Evolutionary conservation across 768 basidiomycete species (phyloP), one percentile per base, ranked within the genome.

Genomic region (Agrocybe chaxingu): DNA sequence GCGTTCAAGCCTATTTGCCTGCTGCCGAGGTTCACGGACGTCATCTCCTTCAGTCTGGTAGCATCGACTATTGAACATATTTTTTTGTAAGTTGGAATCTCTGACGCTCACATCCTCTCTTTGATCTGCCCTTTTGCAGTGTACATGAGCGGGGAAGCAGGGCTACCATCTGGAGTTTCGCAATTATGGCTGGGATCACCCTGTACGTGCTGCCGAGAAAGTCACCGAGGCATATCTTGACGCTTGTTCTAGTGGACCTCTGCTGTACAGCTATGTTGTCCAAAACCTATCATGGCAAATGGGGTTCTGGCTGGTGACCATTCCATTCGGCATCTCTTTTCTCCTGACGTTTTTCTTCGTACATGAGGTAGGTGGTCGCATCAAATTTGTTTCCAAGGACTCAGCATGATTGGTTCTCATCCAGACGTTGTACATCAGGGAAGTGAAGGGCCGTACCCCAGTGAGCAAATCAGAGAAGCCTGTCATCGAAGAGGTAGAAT

Each of bases 251-350:
- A 70, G 73, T 13, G 71, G 73, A 0, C 73, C 74, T 0, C 57
- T 76, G 36, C 62, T 77, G n/a, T 75, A 73, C 54, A 73, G 75
- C 51, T 74, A 73, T 55, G 73, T 76, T n/a, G 68, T 75, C 10
- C 66, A 72, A 47, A 72, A 73, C 50, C 45, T 70, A 29, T 66
- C 73, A 2, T 71, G 73, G 71, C 66, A 73, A 45, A 70, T 70
- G 68, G 71, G 72, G 12, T 77, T 76, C 57, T 77, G 75, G 75
- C 71, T 75, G 51, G 69, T 76, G n/a, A 65, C 66, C 24, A 76
- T 76, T 40, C 67, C 70, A 1, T 60, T 74, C 13, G 73, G 74
- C 7, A 49, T 76, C 8, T 60, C 61, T 4, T 55, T 71, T 10
- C 40, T 73, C n/a, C 48, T 66, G 6, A 66, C 75, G 2, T 71